These are phyloP conservation scores for Colletotrichum noveboracense DNA, from an alignment of 2,329 filamentous ascomycete species.

Conservation along the genomic window DNA sequence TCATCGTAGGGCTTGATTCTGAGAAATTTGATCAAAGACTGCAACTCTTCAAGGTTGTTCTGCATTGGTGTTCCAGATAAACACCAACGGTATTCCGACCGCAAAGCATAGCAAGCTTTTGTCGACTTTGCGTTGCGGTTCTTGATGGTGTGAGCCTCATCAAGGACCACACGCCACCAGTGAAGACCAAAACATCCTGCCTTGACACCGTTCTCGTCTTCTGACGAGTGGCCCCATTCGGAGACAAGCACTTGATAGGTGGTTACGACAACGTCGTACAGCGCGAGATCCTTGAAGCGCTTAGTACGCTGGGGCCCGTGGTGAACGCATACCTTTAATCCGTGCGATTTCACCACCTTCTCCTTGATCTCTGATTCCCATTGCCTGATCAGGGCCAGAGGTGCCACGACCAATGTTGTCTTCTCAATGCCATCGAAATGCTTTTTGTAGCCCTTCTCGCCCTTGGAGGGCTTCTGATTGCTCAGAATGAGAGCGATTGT, in stretches of 20 bases:
- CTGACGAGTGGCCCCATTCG: slow-evolving; percentile 77
- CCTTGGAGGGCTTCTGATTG: slow-evolving; percentile 73
- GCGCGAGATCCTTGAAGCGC: slow-evolving; percentile 74
- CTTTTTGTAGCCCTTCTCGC: slow-evolving; percentile 67
- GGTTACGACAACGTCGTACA: slow-evolving; percentile 95
- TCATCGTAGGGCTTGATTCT: slow-evolving; percentile 92
- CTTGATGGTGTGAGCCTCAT: slow-evolving; percentile 98
- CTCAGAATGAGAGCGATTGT: slow-evolving; percentile 86
- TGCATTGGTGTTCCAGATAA: slow-evolving; percentile 97
- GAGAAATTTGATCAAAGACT: slow-evolving; percentile 91
- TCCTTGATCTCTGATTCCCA: slow-evolving; percentile 94
- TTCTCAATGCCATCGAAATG: slow-evolving; percentile 73
- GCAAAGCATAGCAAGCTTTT: slow-evolving; percentile 85
- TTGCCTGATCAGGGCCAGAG: slow-evolving; percentile 91
- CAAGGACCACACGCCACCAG: slow-evolving; percentile 95
- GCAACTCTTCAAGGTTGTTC: slow-evolving; percentile 95
- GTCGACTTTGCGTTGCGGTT: slow-evolving; percentile 96
- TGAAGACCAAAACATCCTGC: slow-evolving; percentile 88
- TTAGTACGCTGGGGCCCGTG: slow-evolving; percentile 89
- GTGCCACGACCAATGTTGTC: slow-evolving; percentile 89
- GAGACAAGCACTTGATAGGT: slow-evolving; percentile 96
- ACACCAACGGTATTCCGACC: slow-evolving; percentile 92
- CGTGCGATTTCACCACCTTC: slow-evolving; percentile 74
- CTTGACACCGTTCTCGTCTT: slow-evolving; percentile 65
- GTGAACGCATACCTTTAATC: slow-evolving; percentile 84